Evolutionary conservation across 2,329 filamentous ascomycete genomes (phyloP).

Genomic region (Fusarium abutilonis): DNA sequence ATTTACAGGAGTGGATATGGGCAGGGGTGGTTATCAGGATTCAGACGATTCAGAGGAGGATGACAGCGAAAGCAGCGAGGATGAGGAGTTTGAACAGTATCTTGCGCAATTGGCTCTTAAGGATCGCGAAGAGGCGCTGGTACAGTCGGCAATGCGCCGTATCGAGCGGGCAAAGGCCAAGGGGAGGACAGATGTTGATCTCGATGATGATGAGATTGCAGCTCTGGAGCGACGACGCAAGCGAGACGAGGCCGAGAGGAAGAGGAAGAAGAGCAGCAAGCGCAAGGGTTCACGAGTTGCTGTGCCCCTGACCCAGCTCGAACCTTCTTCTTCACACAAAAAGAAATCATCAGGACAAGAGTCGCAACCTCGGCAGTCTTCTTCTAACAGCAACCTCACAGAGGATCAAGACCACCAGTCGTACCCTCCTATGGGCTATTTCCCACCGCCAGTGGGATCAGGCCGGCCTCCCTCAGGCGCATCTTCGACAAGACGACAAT

Average conservation of each 20-base stretch:
- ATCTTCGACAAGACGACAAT: slow-evolving; percentile 52
- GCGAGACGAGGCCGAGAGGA: slow-evolving; percentile 58
- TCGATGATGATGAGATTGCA: slow-evolving; percentile 82
- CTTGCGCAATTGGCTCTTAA: slow-evolving; percentile 66
- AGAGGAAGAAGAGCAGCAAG: slow-evolving; percentile 49
- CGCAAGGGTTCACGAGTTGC: slow-evolving; percentile 60
- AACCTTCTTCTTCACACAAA: slow-evolving; percentile 53
- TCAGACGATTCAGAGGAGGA: slow-evolving; percentile 47
- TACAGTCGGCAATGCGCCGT: slow-evolving; percentile 80
- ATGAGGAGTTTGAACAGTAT: slow-evolving; percentile 57
- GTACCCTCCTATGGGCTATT: slow-evolving; percentile 62
- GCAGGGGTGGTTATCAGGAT: slow-evolving; percentile 51
- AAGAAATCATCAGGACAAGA: slow-evolving; percentile 49
- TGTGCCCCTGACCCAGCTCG: slow-evolving; percentile 64
- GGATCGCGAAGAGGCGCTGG: slow-evolving; percentile 77
- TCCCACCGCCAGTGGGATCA: slow-evolving; percentile 57
- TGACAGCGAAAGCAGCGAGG: slow-evolving; percentile 49
- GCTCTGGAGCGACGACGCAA: slow-evolving; percentile 77
- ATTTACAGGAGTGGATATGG: slow-evolving; percentile 69
- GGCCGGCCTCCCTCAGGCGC: slow-evolving; percentile 56
- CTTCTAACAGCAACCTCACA: slow-evolving; percentile 51
- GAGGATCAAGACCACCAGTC: slow-evolving; percentile 50
- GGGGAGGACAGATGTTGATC: slow-evolving; percentile 80
- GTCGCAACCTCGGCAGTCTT: slow-evolving; percentile 52
- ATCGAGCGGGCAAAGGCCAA: slow-evolving; percentile 81